Conservation (phyloP, 257 asterid genomes). For the Solanum rostratum region DNA sequence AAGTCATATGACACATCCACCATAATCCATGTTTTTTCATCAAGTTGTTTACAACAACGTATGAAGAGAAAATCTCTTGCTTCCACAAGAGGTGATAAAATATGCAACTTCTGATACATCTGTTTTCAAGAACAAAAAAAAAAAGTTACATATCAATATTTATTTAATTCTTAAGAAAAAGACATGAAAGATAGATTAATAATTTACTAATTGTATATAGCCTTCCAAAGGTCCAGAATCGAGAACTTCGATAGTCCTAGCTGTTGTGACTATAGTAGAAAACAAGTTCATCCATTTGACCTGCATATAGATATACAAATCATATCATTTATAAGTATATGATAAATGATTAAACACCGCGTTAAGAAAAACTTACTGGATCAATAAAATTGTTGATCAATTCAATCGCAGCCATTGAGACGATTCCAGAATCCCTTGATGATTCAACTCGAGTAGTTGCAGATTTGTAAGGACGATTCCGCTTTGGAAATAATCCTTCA, state of each 20-base stretch:
- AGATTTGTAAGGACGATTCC: conserved; percentile 11
- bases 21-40: conserved; percentile 41
- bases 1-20: conserved; percentile 48
- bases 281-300: conserved; percentile 52
- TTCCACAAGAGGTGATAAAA: conserved; percentile 63
- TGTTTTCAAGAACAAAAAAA: neutral
- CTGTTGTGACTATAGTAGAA: conserved; percentile 43
- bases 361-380: conserved; percentile 20
- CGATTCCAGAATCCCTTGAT: conserved; percentile 49
- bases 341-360: neutral
- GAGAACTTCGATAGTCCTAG: conserved; percentile 32
- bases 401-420: conserved; percentile 34
- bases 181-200: neutral
- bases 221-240: conserved; percentile 40
- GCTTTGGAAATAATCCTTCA: conserved; percentile 37
- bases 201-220: conserved; percentile 12
- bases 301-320: conserved; percentile 17
- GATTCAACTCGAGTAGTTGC: conserved; percentile 52
- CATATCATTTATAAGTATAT: neutral
- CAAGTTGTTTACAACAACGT: conserved; percentile 44
- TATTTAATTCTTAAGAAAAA: neutral
- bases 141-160: neutral
- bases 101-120: conserved; percentile 60
- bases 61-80: conserved; percentile 55
- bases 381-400: conserved; percentile 48